Base-by-base conservation (phyloP, 495 filamentous ascomycete genomes). In the Pyronema domesticum region DNA sequence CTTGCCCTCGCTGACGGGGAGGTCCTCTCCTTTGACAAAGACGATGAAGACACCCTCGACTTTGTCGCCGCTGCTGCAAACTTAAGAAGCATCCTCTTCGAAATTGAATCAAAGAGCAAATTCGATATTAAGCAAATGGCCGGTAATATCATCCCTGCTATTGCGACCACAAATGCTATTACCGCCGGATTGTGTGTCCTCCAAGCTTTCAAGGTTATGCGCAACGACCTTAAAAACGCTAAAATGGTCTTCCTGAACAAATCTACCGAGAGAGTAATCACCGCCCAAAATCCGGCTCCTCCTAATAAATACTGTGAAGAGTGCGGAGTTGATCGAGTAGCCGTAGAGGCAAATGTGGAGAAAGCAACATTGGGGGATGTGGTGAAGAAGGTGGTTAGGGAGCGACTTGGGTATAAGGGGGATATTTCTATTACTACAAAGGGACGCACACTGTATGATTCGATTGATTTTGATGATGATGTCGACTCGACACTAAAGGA, bases 111-210 rank as follows among this genome's bases (percentile, higher is more conserved):
- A 7, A 86, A 84, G 62, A 94, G 88, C 6, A 88, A 94, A 52
- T 99, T 95, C 57, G 87, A 95, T 64, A 89, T 89, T 60, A 99
- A 99, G 67, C 86, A 96, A 69, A 99, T 96, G 88, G 91, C 91
- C 19, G 91, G 91, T 50, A 96, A 96, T 61, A 99, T 99, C 62
- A 96, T 99, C 54, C 91, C 91, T 0, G 93, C 91, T 3, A 99
- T 99, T 66, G 91, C 91, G 1, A 99, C 91, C 0, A 95, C 91
- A 0, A 99, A 99, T 66, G 91, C 93, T 10, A 93, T 96, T 68
- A 91, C 89, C 4, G 91, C 91, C 10, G 82, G 85, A 11, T 74
- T 99, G 19, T 96, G 88, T 65, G 91, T 96, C 3, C 71, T 99
- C 6, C 84, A 99, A 67, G 80, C 87, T 1, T 88, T 94, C 71